Conservation (phyloP, 345 rosid genomes). For the Camelina hispida region DNA sequence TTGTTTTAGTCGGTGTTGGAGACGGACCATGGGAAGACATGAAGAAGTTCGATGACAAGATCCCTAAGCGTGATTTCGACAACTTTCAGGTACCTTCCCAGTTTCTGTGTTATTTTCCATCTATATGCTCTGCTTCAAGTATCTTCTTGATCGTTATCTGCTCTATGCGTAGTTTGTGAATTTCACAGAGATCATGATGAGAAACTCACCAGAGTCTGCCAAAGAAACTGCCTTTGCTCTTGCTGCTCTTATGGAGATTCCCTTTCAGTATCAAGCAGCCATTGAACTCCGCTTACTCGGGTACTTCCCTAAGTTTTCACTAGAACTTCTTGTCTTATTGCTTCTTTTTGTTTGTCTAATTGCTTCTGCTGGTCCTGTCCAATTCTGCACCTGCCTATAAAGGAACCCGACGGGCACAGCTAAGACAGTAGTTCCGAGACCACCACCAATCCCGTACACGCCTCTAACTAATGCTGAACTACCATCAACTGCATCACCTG, state of each 20-base stretch:
- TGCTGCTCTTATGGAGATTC: slow-evolving; percentile 92
- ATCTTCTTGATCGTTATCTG: slow-evolving; percentile 19
- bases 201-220: slow-evolving; percentile 46
- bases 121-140: not conserved
- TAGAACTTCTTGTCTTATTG: not conserved
- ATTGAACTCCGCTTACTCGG: slow-evolving; percentile 64
- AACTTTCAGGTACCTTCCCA: slow-evolving; percentile 64
- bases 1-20: slow-evolving; percentile 79
- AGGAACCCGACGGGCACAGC: slow-evolving; percentile 58
- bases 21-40: slow-evolving; percentile 90
- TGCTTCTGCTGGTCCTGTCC: not conserved
- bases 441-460: slow-evolving; percentile 61
- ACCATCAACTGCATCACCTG: slow-evolving; percentile 42
- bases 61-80: slow-evolving; percentile 72
- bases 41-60: slow-evolving; percentile 75
- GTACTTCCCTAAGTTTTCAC: slow-evolving; percentile 44
- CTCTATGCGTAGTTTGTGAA: slow-evolving; percentile 71
- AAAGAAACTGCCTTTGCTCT: slow-evolving; percentile 93
- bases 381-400: slow-evolving; percentile 23
- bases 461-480: slow-evolving; percentile 35
- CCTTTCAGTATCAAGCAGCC: slow-evolving; percentile 76
- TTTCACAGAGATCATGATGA: slow-evolving; percentile 73
- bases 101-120: not conserved
- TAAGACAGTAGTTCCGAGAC: slow-evolving; percentile 59
- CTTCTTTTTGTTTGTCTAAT: not conserved